phyloP scores from a whole-genome alignment of 352 stramenopile species.

The Phytophthora constricta region DNA sequence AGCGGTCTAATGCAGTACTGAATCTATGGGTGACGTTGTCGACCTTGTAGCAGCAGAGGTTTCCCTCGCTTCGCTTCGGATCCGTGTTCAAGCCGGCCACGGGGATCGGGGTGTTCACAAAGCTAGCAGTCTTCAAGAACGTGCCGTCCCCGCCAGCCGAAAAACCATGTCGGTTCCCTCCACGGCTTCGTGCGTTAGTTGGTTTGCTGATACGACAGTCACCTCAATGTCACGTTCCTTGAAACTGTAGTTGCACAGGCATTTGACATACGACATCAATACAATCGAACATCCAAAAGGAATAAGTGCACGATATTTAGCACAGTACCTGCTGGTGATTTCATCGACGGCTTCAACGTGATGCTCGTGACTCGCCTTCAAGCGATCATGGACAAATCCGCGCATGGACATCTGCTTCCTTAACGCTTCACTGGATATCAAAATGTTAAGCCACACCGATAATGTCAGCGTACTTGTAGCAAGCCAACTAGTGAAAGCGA shows the following conservation, averaged over 20 bases:
- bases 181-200: constrained; percentile 81
- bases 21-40: constrained; percentile 83
- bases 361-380: constrained; percentile 89
- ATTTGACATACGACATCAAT: constrained; percentile 13
- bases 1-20: constrained; percentile 64
- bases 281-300: neutral
- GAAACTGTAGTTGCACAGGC: constrained; percentile 53
- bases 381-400: constrained; percentile 86
- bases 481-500: no score
- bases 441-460: constrained; percentile 18
- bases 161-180: constrained; percentile 89
- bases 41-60: constrained; percentile 88
- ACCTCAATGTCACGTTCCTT: constrained; percentile 75
- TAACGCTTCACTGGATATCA: constrained; percentile 68
- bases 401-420: constrained; percentile 92
- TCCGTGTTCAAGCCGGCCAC: constrained; percentile 89
- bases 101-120: constrained; percentile 86
- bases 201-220: constrained; percentile 76
- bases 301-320: neutral
- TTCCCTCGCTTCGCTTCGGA: constrained; percentile 83
- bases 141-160: constrained; percentile 86
- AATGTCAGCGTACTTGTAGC: no score
- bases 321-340: constrained; percentile 68
- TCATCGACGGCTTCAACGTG: constrained; percentile 87
- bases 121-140: constrained; percentile 88